These are phyloP conservation scores for Salinomyces thailandicus DNA, from an alignment of 2,329 filamentous ascomycete genomes.

Conservation along the genomic window DNA sequence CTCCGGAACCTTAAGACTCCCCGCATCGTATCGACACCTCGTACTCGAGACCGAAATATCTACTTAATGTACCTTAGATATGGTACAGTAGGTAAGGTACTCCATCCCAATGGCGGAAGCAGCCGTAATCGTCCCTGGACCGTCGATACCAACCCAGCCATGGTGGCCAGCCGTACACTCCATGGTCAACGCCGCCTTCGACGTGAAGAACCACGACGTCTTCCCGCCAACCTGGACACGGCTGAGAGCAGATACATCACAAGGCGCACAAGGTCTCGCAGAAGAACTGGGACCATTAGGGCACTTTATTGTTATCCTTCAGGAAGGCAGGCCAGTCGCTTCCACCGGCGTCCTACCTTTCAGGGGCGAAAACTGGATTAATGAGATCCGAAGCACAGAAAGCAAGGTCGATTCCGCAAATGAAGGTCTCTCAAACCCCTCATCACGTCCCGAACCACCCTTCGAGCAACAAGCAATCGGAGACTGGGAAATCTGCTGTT, in stretches of 20 bases:
- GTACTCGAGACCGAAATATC: no score
- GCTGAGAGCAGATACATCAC: conserved; percentile 9
- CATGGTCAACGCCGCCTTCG: conserved; percentile 13
- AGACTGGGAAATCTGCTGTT: conserved; percentile 20
- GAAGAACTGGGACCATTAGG: conserved; percentile 14
- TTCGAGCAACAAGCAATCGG: background rate
- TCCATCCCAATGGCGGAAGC: background rate
- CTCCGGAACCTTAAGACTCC: no score
- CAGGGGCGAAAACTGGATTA: conserved; percentile 16
- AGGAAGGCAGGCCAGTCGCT: conserved; percentile 10
- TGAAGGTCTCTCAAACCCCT: conserved; percentile 1
- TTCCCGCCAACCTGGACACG: conserved; percentile 17
- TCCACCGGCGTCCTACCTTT: conserved; percentile 14
- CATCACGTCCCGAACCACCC: background rate
- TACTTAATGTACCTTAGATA: no score
- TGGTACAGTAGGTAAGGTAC: no score
- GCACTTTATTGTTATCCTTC: conserved; percentile 10
- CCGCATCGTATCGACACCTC: no score
- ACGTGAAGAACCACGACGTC: conserved; percentile 11
- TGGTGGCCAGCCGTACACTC: conserved; percentile 15
- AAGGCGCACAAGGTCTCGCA: conserved; percentile 10
- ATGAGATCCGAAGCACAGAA: background rate
- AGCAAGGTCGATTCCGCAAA: conserved; percentile 1
- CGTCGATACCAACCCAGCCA: conserved; percentile 8
- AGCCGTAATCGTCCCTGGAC: conserved; percentile 6